phyloP scores from a whole-genome alignment of 2,329 filamentous ascomycete species.

The Cercospora sesami region DNA sequence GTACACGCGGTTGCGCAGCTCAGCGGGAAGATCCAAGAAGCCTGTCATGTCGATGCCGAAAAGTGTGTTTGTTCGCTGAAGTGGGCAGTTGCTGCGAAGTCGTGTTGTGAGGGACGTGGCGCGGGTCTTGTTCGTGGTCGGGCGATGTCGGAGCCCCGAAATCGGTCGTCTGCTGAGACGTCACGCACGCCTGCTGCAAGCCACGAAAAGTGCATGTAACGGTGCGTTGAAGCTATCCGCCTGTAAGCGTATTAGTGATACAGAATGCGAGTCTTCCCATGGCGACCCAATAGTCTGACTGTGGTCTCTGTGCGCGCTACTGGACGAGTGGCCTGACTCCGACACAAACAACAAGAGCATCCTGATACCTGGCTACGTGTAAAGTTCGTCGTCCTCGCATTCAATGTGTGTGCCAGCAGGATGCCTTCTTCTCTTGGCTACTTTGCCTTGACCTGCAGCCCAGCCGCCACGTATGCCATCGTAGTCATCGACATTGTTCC shows the following conservation, averaged over 20 bases:
- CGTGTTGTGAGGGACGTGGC: neutral
- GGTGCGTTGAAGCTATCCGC: neutral
- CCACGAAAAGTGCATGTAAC: neutral
- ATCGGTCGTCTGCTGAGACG: constrained; percentile 3
- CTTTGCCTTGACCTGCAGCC: constrained; percentile 1
- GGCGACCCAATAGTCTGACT: neutral
- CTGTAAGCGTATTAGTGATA: neutral
- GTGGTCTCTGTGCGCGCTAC: neutral
- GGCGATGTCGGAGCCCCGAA: constrained; percentile 12
- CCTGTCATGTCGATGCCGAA: constrained; percentile 2
- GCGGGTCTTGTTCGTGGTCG: neutral
- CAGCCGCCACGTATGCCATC: constrained; percentile 11
- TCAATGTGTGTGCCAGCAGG: neutral
- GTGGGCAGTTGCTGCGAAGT: neutral
- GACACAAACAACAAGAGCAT: neutral
- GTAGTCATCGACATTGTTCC: constrained; percentile 8
- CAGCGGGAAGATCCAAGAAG: constrained; percentile 7
- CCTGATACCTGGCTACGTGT: neutral
- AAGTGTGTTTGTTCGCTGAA: neutral
- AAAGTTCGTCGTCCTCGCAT: constrained; percentile 2
- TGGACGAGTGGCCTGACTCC: neutral
- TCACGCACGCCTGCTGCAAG: neutral
- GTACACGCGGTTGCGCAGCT: constrained; percentile 9
- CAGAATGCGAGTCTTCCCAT: neutral
- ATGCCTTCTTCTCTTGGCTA: constrained; percentile 7